Evolutionary conservation across 2,329 filamentous ascomycete species (phyloP).

Genomic region (Sporothrix mexicana): DNA sequence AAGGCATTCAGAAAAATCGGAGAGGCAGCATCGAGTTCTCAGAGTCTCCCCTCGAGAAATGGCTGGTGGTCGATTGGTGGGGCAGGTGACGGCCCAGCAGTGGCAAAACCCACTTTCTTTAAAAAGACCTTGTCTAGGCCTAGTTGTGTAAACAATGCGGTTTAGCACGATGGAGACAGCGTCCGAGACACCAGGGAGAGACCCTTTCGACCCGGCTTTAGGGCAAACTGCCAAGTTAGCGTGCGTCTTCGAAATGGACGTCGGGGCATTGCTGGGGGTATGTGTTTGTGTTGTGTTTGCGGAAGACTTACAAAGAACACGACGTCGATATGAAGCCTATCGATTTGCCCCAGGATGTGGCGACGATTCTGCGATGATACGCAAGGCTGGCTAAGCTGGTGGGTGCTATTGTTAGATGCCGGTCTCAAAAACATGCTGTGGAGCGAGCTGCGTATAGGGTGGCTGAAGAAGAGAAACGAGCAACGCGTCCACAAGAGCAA

Average conservation of each 20-base stretch:
- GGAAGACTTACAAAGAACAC: background rate
- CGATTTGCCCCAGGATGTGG: background rate
- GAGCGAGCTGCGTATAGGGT: background rate
- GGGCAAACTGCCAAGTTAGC: conserved; percentile 24
- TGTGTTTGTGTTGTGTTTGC: background rate
- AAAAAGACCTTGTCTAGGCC: conserved; percentile 38
- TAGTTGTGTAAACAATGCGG: conserved; percentile 31
- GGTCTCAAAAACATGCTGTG: background rate
- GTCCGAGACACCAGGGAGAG: conserved; percentile 31
- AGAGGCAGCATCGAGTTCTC: conserved; percentile 32
- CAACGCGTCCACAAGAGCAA: background rate
- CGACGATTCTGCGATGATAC: background rate
- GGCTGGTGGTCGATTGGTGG: conserved; percentile 36
- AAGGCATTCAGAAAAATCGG: conserved; percentile 32
- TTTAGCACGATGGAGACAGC: conserved; percentile 25
- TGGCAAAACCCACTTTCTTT: conserved; percentile 39
- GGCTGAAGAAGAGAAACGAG: background rate
- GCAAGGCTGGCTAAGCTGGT: conserved; percentile 8
- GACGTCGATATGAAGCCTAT: background rate
- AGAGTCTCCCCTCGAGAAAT: conserved; percentile 31
- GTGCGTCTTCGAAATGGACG: conserved; percentile 1
- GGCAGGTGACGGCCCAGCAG: conserved; percentile 38
- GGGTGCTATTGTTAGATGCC: conserved; percentile 5
- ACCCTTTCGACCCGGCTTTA: conserved; percentile 34
- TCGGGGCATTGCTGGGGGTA: conserved; percentile 13